These are phyloP conservation scores for Tephrocybe rancida DNA, from an alignment of 768 basidiomycete genomes.

Conservation along the genomic window DNA sequence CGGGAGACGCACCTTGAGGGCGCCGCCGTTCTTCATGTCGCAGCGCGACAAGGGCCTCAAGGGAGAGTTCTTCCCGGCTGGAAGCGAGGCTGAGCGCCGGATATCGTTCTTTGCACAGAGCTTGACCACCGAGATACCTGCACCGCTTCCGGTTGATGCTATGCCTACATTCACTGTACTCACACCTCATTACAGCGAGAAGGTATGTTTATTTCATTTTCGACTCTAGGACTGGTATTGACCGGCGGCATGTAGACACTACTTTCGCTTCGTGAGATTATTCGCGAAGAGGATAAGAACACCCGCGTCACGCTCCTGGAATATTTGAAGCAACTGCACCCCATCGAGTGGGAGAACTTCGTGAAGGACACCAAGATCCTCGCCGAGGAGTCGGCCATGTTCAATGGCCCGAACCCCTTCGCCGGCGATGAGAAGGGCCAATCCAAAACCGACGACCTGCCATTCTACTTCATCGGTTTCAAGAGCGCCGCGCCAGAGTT, in stretches of 20 bases:
- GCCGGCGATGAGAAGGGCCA: constrained; percentile 78
- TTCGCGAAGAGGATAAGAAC: constrained; percentile 97
- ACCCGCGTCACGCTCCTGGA: constrained; percentile 96
- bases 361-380: constrained; percentile 99
- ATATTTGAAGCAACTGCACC: constrained; percentile 97
- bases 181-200: constrained; percentile 98
- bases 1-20: constrained; percentile 88
- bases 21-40: constrained; percentile 97
- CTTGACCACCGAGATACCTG: constrained; percentile 91
- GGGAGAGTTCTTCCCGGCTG: constrained; percentile 90
- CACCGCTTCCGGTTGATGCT: constrained; percentile 94
- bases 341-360: constrained; percentile 99
- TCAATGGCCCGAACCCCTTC: constrained; percentile 73
- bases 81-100: constrained; percentile 94
- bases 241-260: constrained; percentile 60
- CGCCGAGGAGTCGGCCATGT: constrained; percentile 91
- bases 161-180: constrained; percentile 99
- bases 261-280: constrained; percentile 95
- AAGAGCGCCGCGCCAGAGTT: constrained; percentile 98
- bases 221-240: background rate
- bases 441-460: constrained; percentile 88
- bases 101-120: constrained; percentile 99
- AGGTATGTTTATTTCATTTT: constrained; percentile 48
- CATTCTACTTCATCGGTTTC: constrained; percentile 99
- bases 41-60: constrained; percentile 85